These are phyloP conservation scores for Zasmidium angulare DNA, from an alignment of 2,329 filamentous ascomycete genomes.

Conservation along the genomic window DNA sequence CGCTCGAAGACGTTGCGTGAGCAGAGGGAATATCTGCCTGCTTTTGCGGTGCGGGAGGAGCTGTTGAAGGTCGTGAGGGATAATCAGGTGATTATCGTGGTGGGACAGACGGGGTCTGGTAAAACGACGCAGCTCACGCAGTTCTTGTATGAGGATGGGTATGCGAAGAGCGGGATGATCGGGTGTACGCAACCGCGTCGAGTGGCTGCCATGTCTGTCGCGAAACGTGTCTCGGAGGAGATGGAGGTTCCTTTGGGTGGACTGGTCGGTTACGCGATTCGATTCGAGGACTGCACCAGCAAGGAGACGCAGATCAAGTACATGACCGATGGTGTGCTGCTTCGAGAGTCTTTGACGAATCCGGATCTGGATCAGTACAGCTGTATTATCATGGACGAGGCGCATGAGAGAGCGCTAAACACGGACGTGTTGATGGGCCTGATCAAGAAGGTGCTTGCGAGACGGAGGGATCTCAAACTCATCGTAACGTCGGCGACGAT, in stretches of 20 bases:
- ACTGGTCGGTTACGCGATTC: constrained; percentile 92
- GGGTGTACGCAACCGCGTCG: constrained; percentile 94
- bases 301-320: constrained; percentile 96
- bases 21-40: constrained; percentile 88
- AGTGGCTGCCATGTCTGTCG: constrained; percentile 98
- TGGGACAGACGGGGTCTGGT: constrained; percentile 94
- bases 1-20: constrained; percentile 86
- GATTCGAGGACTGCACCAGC: constrained; percentile 97
- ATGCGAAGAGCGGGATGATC: constrained; percentile 83
- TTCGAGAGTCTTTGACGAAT: constrained; percentile 90
- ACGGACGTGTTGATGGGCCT: constrained; percentile 97
- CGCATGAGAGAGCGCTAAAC: constrained; percentile 92
- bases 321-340: constrained; percentile 95
- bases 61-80: constrained; percentile 87
- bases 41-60: constrained; percentile 94
- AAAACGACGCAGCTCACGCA: constrained; percentile 98
- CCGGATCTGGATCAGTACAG: constrained; percentile 93
- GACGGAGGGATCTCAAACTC: constrained; percentile 86
- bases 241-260: constrained; percentile 92
- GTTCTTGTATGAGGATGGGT: constrained; percentile 93
- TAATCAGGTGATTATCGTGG: constrained; percentile 95
- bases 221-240: constrained; percentile 95
- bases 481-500: constrained; percentile 98
- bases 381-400: constrained; percentile 99
- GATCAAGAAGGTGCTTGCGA: constrained; percentile 92